Conservation (phyloP, 768 basidiomycete species). For the Leccinum longicurvipes region DNA sequence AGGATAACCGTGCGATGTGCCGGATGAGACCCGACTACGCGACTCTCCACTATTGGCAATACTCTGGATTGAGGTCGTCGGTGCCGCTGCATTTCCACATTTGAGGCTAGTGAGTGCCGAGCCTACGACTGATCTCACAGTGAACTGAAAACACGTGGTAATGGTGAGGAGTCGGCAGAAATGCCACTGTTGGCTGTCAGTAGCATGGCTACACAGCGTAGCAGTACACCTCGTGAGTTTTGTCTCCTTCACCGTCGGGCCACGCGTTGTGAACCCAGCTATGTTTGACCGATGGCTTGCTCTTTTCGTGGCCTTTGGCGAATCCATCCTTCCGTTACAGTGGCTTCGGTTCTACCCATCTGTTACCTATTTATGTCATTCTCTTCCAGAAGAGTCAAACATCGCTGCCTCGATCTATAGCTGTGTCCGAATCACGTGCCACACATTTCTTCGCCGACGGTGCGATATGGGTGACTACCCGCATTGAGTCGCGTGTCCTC, state of each 20-base stretch:
- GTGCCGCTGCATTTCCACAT: not conserved
- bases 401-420: not conserved
- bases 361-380: not conserved
- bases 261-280: not conserved
- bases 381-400: not conserved
- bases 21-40: not conserved
- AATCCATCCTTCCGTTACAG: not conserved
- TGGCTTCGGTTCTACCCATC: not conserved
- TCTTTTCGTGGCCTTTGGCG: not conserved
- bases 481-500: not conserved
- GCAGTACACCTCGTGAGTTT: slow-evolving; percentile 1
- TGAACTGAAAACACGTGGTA: not conserved
- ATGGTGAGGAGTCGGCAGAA: not conserved
- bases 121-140: not conserved
- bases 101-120: not conserved
- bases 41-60: not conserved
- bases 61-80: not conserved
- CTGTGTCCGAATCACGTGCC: not conserved
- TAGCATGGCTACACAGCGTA: not conserved
- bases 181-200: not conserved
- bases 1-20: not conserved
- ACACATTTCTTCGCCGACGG: not conserved
- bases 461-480: not conserved
- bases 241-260: not conserved
- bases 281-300: not conserved